A percentile compares a stretch with the other conserved stretches of the same genome.
Evolutionary conservation across 352 stramenopile genomes (phyloP).

Genomic region (Pythium folliculosum): DNA sequence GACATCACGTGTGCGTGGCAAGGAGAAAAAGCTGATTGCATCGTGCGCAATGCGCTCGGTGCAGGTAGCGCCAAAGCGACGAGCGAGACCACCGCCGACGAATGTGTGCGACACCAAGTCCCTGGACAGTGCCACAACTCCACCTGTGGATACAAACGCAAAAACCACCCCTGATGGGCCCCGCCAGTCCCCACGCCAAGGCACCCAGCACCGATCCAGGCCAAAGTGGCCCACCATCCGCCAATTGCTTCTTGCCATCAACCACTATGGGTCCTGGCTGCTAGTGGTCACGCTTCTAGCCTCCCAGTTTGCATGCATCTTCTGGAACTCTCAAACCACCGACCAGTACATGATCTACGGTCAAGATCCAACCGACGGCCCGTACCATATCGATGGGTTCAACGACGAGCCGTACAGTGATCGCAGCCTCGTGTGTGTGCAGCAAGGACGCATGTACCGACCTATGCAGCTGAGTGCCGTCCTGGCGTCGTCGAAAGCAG

Average conservation of each 20-base stretch:
- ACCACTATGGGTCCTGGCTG: conserved; percentile 12
- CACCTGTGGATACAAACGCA: no score
- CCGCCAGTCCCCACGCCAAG: no score
- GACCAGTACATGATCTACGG: conserved; percentile 27
- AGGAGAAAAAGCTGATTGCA: no score
- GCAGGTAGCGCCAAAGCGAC: no score
- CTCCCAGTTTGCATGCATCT: conserved; percentile 26
- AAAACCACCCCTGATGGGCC: no score
- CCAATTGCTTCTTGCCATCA: conserved; percentile 4
- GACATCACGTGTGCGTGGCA: no score
- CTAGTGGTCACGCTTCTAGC: conserved; percentile 15
- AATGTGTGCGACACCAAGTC: no score
- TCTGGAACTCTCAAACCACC: conserved; percentile 38
- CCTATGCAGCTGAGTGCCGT: conserved; percentile 40
- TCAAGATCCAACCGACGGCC: conserved; percentile 15
- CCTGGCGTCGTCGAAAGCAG: conserved; percentile 14
- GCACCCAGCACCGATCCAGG: no score
- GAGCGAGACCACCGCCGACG: no score
- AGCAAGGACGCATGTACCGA: conserved; percentile 38
- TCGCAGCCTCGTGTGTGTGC: conserved; percentile 45
- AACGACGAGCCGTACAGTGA: conserved; percentile 60
- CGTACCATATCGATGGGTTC: conserved; percentile 18
- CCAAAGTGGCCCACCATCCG: no score
- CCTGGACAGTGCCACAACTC: no score
- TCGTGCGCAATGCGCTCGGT: no score